Percentiles rank a stretch among this genome's conserved stretches.
Evolutionary conservation across 139 green algal genomes (phyloP).

Genomic region (Volvox africanus): DNA sequence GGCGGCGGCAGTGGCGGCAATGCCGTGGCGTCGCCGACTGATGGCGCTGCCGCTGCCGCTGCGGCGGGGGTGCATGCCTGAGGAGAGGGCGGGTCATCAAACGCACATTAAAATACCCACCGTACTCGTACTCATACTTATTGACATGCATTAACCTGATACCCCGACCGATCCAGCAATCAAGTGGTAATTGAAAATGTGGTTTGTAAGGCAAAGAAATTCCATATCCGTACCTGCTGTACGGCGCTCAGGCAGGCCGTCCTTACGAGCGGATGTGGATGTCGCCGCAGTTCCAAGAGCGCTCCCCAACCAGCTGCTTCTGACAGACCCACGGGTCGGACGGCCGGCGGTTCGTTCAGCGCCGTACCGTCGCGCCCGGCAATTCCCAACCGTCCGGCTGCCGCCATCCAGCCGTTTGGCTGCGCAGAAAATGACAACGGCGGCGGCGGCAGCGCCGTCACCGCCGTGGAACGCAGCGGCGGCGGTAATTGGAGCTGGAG

Average conservation of each 20-base stretch:
- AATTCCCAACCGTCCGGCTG: no score
- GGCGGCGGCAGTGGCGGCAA: not conserved
- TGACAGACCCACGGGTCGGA: not conserved
- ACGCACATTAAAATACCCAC: no score
- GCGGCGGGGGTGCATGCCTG: conserved; percentile 8
- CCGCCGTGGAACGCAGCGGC: not conserved
- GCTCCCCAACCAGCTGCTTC: not conserved
- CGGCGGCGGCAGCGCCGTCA: no score
- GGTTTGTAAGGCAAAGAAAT: no score
- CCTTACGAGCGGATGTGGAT: conserved; percentile 25
- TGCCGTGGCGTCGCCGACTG: not conserved
- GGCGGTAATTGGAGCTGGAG: conserved; percentile 2
- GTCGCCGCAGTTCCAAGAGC: not conserved
- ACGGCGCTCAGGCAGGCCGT: not conserved
- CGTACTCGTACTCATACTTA: no score
- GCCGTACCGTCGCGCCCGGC: not conserved
- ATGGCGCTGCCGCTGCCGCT: not conserved
- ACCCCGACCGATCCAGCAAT: no score
- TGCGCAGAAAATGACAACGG: no score
- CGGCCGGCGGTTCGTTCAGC: not conserved
- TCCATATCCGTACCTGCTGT: conserved; percentile 8
- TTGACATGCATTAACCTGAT: no score
- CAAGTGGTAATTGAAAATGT: no score
- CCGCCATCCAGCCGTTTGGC: no score
- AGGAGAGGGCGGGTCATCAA: not conserved